Evolutionary conservation across 1,284 basidiomycete genomes (phyloP), one percentile per base, ranked within the genome.

Genomic region (Heterobasidion annosum): DNA sequence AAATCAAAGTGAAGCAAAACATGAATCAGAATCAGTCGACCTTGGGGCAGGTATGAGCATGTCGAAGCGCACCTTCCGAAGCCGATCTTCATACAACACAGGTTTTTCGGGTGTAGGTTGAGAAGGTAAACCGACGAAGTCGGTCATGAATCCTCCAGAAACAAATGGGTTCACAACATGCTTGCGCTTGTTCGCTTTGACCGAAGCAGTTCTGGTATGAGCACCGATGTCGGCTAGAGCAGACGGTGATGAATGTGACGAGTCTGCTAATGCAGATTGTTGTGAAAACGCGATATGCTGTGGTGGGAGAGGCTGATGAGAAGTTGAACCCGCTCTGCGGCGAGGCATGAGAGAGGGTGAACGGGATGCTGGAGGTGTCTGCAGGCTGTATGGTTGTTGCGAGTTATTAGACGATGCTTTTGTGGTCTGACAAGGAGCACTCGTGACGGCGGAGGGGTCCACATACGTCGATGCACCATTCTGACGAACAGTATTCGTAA

Each of bases 141-240:
- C 73, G 12, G 73, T 74, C 55, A 78, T 65, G 50, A 76, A 73
- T 9, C 78, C 76, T 25, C 70, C 74, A n/a, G 77, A 77, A n/a
- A 79, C 70, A 55, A 79, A 78, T n/a, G 75, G 70, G 62, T 75
- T 76, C 8, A 54, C 49, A 25, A 65, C 48, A 9, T 58, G 53
- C 57, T 63, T 69, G 53, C 67, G 57, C 63, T 58, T 48, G 48
- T 59, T 10, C 42, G 48, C 40, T 16, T 50, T 54, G 4, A 13
- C 18, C 3, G 13, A 49, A 5, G 33, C 12, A 47, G 45, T 10
- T 16, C 18, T 47, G 19, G 40, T 50, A 33, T 12, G 43, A 19
- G 56, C 56, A 25, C 25, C 25, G 25, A 25, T 25, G 57, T 52
- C 1, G 37, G 53, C 51, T 19, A 40, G 47, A 15, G 48, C 49